A percentile compares a stretch with the other conserved stretches of the same genome.
Conservation (phyloP, 306 rosid species). For the Dalbergia cultrata region DNA sequence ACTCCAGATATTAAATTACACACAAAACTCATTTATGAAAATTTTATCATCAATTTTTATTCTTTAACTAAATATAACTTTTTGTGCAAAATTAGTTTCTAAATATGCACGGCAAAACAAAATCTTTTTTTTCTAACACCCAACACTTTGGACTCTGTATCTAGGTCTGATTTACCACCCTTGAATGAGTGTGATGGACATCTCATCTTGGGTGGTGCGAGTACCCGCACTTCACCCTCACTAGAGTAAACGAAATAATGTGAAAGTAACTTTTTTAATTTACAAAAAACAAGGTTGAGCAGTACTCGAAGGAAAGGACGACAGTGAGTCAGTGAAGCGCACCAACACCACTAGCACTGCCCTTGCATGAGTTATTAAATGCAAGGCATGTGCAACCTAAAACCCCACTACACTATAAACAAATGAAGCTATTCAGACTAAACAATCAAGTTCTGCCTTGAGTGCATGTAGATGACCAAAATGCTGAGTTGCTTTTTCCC, state of each 20-base stretch:
- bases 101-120: neutral
- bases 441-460: neutral
- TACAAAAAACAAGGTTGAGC: neutral
- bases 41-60: too few species aligned
- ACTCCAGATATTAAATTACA: too few species aligned
- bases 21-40: too few species aligned
- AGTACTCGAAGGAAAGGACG: neutral
- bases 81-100: slow-evolving; percentile 1
- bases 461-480: slow-evolving; percentile 28
- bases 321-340: slow-evolving; percentile 49
- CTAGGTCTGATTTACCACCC: too few species aligned
- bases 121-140: too few species aligned
- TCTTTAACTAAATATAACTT: too few species aligned
- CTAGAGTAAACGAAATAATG: neutral
- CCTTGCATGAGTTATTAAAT: slow-evolving; percentile 52
- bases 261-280: slow-evolving; percentile 32
- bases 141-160: too few species aligned
- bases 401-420: slow-evolving; percentile 32
- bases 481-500: slow-evolving; percentile 35
- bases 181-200: too few species aligned
- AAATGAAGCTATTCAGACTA: slow-evolving; percentile 23
- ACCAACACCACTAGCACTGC: slow-evolving; percentile 22
- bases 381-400: slow-evolving; percentile 59
- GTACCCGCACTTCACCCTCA: neutral
- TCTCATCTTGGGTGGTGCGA: too few species aligned